phyloP scores from a whole-genome alignment of 1,284 basidiomycete genomes.

The Melampsora larici-populina region DNA sequence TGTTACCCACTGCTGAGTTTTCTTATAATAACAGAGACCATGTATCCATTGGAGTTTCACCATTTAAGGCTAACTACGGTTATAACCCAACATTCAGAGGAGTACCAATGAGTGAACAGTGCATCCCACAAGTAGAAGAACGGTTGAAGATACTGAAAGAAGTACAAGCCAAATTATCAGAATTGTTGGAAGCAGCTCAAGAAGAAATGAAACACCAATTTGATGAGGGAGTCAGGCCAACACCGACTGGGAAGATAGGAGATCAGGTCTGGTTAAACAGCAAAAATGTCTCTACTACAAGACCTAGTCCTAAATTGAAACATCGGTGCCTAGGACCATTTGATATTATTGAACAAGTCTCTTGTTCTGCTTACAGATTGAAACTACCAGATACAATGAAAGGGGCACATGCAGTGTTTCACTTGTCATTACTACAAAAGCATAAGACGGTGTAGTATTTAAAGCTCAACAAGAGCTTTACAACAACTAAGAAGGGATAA shows the following conservation, averaged over 20 bases:
- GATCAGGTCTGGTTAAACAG: constrained; percentile 1
- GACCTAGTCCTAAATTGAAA: neutral
- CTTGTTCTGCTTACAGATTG: neutral
- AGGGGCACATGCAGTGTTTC: no score
- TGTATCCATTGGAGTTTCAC: neutral
- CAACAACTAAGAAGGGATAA: no score
- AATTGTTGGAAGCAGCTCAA: neutral
- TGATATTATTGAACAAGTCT: neutral
- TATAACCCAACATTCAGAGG: neutral
- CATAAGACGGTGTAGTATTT: no score
- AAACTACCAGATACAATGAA: neutral
- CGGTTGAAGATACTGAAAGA: neutral
- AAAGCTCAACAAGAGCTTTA: no score
- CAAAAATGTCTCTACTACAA: neutral
- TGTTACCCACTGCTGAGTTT: neutral
- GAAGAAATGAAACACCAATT: neutral
- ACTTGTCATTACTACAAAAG: no score
- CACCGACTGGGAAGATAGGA: neutral
- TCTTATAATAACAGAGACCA: neutral
- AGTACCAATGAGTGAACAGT: neutral
- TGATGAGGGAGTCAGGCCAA: no score
- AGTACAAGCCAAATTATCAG: neutral
- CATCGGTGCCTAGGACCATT: constrained; percentile 12
- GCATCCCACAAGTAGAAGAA: neutral
- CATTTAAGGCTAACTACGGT: neutral